Conservation (phyloP, 2,329 filamentous ascomycete species). For the Incumbomyces delicatus region DNA sequence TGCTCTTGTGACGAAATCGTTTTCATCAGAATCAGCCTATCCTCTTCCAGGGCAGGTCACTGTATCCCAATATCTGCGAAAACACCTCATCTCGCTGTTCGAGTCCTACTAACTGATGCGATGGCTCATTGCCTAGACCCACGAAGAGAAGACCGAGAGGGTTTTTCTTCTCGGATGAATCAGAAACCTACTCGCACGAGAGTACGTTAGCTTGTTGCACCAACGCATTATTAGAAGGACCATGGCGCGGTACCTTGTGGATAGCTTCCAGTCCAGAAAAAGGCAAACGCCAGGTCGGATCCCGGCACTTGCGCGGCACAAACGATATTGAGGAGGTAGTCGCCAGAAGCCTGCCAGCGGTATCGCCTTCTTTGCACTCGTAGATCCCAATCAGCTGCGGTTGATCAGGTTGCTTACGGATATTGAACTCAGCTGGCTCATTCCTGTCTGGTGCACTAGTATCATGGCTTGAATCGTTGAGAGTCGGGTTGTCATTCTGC, state of each 20-base stretch:
- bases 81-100: constrained; percentile 8
- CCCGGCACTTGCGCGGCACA: not conserved
- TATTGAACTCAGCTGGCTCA: not conserved
- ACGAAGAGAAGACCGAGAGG: not conserved
- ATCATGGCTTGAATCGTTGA: not conserved
- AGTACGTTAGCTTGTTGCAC: not conserved
- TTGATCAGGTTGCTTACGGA: not conserved
- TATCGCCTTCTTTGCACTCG: not conserved
- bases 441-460: not conserved
- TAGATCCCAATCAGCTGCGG: not conserved
- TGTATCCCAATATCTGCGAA: constrained; percentile 11
- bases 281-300: constrained; percentile 1
- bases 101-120: not conserved
- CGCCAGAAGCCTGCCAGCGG: not conserved
- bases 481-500: not conserved
- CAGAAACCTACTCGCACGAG: not conserved
- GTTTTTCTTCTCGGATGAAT: not conserved
- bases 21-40: not conserved
- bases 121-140: not conserved
- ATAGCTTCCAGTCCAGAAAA: constrained; percentile 1
- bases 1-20: no score
- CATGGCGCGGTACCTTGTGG: not conserved
- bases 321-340: constrained; percentile 6
- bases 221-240: not conserved
- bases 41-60: constrained; percentile 9